These are phyloP conservation scores for Hibiscus syriacus DNA, from an alignment of 345 rosid genomes.

Conservation along the genomic window DNA sequence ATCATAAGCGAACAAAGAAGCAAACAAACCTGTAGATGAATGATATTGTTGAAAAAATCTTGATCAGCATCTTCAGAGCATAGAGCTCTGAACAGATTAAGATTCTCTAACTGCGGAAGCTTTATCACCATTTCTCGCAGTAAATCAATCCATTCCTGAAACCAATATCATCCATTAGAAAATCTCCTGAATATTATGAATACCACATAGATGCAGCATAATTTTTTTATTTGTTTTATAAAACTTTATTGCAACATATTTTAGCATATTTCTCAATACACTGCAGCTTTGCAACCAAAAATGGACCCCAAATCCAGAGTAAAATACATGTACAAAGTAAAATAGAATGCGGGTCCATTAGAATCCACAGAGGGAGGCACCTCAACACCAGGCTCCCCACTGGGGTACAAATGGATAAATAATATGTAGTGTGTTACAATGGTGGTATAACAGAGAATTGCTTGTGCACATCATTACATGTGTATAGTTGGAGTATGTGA, in stretches of 20 bases:
- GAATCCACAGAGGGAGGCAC: not conserved
- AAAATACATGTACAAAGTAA: not conserved
- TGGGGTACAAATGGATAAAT: not conserved
- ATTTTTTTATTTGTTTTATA: not conserved
- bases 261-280: constrained; percentile 6
- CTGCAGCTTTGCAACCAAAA: not conserved
- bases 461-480: not conserved
- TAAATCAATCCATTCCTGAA: constrained; percentile 87
- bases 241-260: not conserved
- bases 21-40: constrained; percentile 63
- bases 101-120: constrained; percentile 58
- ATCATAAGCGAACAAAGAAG: not conserved
- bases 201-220: not conserved
- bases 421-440: not conserved
- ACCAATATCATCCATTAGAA: constrained; percentile 14
- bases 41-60: constrained; percentile 73
- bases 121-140: constrained; percentile 68
- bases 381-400: not conserved
- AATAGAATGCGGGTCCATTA: not conserved
- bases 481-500: no score
- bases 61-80: constrained; percentile 79
- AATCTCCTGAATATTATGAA: not conserved
- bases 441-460: not conserved
- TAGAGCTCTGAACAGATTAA: constrained; percentile 49
- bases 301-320: not conserved